Percentiles rank a stretch among this genome's conserved stretches.
Conservation (phyloP, 208 protist genomes). For the Crithidia expoeki region DNA sequence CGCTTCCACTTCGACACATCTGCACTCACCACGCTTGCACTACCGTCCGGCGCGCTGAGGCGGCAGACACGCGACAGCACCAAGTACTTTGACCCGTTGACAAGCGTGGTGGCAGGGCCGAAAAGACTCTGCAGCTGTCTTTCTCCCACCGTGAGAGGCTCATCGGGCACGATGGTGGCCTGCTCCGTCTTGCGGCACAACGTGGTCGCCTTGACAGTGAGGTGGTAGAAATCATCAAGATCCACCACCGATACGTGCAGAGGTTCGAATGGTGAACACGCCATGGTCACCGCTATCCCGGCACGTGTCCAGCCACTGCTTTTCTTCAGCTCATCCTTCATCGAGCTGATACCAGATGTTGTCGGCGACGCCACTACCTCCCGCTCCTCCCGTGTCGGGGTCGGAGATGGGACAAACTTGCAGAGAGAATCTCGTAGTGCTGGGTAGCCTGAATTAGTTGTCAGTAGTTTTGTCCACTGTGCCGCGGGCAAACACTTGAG, state of each 20-base stretch:
- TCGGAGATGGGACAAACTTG: background rate
- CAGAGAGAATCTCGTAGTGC: constrained; percentile 7
- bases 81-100: constrained; percentile 15
- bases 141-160: constrained; percentile 7
- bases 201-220: constrained; percentile 7
- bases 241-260: constrained; percentile 17
- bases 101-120: constrained; percentile 4
- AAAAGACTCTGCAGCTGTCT: constrained; percentile 23
- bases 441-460: constrained; percentile 7
- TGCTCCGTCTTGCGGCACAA: constrained; percentile 1
- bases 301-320: background rate
- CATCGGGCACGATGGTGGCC: background rate
- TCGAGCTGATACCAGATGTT: background rate
- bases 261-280: constrained; percentile 6
- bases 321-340: background rate
- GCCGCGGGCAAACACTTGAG: constrained; percentile 21
- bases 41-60: constrained; percentile 1
- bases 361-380: constrained; percentile 4
- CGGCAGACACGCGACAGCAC: constrained; percentile 17
- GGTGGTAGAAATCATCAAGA: constrained; percentile 10
- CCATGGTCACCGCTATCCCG: constrained; percentile 6
- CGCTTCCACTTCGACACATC: constrained; percentile 18
- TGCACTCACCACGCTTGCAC: background rate
- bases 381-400: constrained; percentile 15
- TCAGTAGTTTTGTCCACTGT: constrained; percentile 23